These are phyloP conservation scores for Aspergillus nidulans DNA, from an alignment of 495 filamentous ascomycete species.

Conservation along the genomic window DNA sequence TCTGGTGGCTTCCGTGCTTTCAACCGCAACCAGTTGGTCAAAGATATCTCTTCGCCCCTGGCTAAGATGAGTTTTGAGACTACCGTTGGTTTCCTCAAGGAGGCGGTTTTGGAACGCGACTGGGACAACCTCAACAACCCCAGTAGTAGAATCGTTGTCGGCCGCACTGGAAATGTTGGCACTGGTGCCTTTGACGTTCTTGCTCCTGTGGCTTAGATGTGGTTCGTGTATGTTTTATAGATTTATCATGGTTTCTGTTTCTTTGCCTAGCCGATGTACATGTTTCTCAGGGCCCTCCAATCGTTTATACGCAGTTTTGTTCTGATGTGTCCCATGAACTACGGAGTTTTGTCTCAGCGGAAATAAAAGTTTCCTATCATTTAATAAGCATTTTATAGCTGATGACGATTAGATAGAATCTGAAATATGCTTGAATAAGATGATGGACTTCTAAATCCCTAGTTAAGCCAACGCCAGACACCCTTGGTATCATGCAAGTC, in stretches of 20 bases:
- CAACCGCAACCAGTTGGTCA: conserved; percentile 77
- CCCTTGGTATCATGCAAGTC: conserved; percentile 19
- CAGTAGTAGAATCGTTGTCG: conserved; percentile 82
- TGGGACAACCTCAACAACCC: conserved; percentile 84
- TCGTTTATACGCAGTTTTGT: conserved; percentile 20
- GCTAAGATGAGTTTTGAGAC: conserved; percentile 99
- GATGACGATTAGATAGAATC: conserved; percentile 5
- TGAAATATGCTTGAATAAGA: background rate
- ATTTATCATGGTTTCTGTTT: conserved; percentile 12
- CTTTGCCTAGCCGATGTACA: conserved; percentile 24
- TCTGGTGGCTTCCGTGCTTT: conserved; percentile 84
- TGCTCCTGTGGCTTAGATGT: conserved; percentile 51
- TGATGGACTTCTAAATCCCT: background rate
- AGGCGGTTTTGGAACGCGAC: conserved; percentile 84
- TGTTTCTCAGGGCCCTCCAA: conserved; percentile 22
- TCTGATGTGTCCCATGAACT: conserved; percentile 33
- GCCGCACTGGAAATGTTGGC: conserved; percentile 73
- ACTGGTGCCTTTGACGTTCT: conserved; percentile 92
- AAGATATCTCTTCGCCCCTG: conserved; percentile 77
- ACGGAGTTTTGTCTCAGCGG: conserved; percentile 44
- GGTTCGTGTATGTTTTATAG: conserved; percentile 17
- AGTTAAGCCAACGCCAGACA: conserved; percentile 12
- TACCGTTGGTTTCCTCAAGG: conserved; percentile 85
- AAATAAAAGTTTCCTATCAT: conserved; percentile 29
- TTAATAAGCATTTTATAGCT: conserved; percentile 5